Conservation (phyloP, 495 filamentous ascomycete species). For the Thermothielavioides terrestris region DNA sequence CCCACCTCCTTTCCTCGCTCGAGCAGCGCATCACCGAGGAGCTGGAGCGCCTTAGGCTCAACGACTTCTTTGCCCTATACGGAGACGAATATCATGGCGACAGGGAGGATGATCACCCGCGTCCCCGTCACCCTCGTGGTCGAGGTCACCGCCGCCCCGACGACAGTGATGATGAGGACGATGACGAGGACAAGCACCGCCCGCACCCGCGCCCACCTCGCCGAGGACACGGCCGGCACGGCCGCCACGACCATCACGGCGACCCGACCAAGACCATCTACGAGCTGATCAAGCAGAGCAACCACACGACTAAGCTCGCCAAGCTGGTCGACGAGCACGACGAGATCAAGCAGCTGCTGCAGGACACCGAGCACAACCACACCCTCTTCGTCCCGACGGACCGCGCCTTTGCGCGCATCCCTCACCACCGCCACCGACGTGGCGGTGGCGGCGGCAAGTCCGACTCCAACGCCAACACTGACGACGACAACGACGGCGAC, state of each 20-base stretch:
- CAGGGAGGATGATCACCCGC: not conserved
- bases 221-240: conserved; percentile 2
- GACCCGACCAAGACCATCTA: conserved; percentile 62
- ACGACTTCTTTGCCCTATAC: conserved; percentile 32
- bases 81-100: conserved; percentile 3
- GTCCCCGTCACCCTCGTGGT: not conserved
- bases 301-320: conserved; percentile 67
- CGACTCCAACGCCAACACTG: too few relatives aligned
- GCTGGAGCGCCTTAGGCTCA: not conserved
- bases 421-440: conserved; percentile 37
- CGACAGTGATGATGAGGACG: not conserved
- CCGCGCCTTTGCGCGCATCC: conserved; percentile 61
- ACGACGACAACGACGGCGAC: not conserved
- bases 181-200: not conserved
- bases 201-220: not conserved
- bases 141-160: too few relatives aligned
- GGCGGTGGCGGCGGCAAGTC: not conserved
- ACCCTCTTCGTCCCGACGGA: conserved; percentile 78
- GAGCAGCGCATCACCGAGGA: conserved; percentile 9
- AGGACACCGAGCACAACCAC: conserved; percentile 58
- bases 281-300: conserved; percentile 61
- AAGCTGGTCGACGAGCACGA: conserved; percentile 60
- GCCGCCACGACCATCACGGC: conserved; percentile 21
- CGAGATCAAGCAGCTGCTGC: conserved; percentile 61
- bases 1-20: conserved; percentile 10